These are phyloP conservation scores for Aspergillus bertholletiae DNA, from an alignment of 495 filamentous ascomycete species.

Conservation along the genomic window DNA sequence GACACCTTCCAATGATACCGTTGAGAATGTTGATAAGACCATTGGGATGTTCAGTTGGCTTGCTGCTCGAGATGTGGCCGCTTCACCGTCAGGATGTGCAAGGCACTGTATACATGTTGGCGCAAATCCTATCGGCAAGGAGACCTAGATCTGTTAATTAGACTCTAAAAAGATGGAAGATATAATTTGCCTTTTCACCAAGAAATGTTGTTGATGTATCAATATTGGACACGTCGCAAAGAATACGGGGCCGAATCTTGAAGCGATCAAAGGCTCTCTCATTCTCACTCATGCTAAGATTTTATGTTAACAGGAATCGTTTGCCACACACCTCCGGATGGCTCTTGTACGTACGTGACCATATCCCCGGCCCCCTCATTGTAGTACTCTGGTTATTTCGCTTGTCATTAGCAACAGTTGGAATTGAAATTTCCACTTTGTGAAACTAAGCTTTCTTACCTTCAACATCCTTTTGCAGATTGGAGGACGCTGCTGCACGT, in stretches of 20 bases:
- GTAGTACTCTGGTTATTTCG: conserved; percentile 36
- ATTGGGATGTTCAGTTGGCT: conserved; percentile 62
- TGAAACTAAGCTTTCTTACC: too few species aligned
- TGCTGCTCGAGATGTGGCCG: conserved; percentile 70
- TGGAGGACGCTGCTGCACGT: too few species aligned
- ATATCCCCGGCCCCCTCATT: conserved; percentile 32
- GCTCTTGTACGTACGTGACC: conserved; percentile 1
- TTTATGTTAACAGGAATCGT: background rate
- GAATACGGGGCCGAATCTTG: conserved; percentile 45
- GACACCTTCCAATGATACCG: conserved; percentile 45
- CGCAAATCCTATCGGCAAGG: conserved; percentile 81
- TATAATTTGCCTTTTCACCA: conserved; percentile 22
- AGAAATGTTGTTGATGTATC: conserved; percentile 43
- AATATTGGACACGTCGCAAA: conserved; percentile 44
- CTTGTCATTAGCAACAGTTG: too few species aligned
- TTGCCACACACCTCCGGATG: too few species aligned
- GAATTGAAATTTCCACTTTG: too few species aligned
- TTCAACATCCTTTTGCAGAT: too few species aligned
- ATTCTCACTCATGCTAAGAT: conserved; percentile 38
- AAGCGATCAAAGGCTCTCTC: conserved; percentile 41
- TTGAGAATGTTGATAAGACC: conserved; percentile 49
- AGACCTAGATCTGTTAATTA: too few species aligned
- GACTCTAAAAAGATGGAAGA: too few species aligned
- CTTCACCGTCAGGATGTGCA: conserved; percentile 75
- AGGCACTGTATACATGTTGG: conserved; percentile 80